These are phyloP conservation scores for Fomitiporia mediterranea DNA, from an alignment of 1,284 basidiomycete genomes.

Conservation along the genomic window DNA sequence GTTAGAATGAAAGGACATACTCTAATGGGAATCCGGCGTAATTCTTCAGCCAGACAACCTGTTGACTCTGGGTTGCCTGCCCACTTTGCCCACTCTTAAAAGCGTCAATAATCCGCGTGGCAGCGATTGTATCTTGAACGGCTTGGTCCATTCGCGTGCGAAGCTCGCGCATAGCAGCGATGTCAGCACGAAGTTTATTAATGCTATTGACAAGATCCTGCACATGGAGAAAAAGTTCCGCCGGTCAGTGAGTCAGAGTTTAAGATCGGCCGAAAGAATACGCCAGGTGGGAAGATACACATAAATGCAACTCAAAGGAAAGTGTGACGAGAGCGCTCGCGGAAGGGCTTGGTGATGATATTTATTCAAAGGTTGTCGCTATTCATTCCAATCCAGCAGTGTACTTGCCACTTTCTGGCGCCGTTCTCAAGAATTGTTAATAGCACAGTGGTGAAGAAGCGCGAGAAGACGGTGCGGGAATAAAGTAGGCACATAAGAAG, in stretches of 20 bases:
- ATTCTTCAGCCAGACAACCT: constrained; percentile 63
- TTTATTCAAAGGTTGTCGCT: background rate
- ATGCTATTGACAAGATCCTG: constrained; percentile 60
- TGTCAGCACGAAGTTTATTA: constrained; percentile 63
- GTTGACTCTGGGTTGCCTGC: constrained; percentile 31
- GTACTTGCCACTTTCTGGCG: too few species aligned
- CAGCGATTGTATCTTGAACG: constrained; percentile 70
- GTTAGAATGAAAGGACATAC: constrained; percentile 36
- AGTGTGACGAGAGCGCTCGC: too few species aligned
- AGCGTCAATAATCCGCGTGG: constrained; percentile 69
- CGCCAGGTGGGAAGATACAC: background rate
- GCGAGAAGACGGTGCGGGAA: background rate
- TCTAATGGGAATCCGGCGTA: constrained; percentile 79
- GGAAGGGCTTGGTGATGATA: too few species aligned
- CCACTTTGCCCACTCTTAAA: constrained; percentile 58
- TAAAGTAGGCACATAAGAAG: background rate
- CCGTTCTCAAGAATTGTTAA: too few species aligned
- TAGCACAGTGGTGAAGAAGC: background rate
- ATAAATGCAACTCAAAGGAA: too few species aligned
- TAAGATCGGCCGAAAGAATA: background rate
- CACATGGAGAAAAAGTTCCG: background rate
- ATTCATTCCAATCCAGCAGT: background rate
- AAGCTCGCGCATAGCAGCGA: constrained; percentile 59
- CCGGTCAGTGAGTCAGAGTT: background rate
- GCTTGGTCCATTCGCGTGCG: constrained; percentile 70